Base-by-base conservation (phyloP, 176 grass and related monocot species). In the Zizania latifolia region DNA sequence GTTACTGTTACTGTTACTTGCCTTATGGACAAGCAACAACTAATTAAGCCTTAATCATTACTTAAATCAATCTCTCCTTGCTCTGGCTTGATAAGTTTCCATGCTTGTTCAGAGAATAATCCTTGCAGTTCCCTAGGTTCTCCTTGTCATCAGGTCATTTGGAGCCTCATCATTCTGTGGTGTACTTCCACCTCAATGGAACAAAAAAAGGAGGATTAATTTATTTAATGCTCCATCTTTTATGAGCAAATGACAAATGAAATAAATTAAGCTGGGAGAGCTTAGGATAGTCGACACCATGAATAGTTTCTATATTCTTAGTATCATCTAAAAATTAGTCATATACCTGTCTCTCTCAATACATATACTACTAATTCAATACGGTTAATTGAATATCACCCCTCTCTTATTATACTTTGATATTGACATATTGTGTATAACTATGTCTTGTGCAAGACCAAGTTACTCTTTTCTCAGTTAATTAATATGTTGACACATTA, bases 151-250 rank as follows among this genome's bases (percentile, higher is more conserved):
- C 11, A 29, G 31, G n/a, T 68, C 57, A 34, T 34, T 37, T 33
- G 62, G 27, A 82, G 36, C 5, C 30, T 36, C 36, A 71, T 77
- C 56, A 63, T 41, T 64, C 44, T 44, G 55, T 63, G 44, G 23
- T 71, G 36, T 65, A 82, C 78, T 86, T 78, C 17, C 26, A 9
- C 43, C 71, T 75, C 14, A 36, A 61, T 39, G 14, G 29, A 11
- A 15, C 41, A 64, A 16, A 43, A 40, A 30, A 30, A 8, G 19
- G 19, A 10, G 19, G 14, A 9, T 12, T 5, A 9, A 9, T 34
- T 70, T 75, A 23, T 60, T 76, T 23, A 63, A 76, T 37, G 66
- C 55, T 12, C 14, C 77, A 58, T 4, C 65, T 46, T 45, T 70
- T 8, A 80, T 35, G 38, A 23, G 9, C n/a, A 17, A 34, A 59